Evolutionary conservation across 1,284 basidiomycete species (phyloP), one percentile per base, ranked within the genome.

Genomic region (Pisolithus thermaeus): DNA sequence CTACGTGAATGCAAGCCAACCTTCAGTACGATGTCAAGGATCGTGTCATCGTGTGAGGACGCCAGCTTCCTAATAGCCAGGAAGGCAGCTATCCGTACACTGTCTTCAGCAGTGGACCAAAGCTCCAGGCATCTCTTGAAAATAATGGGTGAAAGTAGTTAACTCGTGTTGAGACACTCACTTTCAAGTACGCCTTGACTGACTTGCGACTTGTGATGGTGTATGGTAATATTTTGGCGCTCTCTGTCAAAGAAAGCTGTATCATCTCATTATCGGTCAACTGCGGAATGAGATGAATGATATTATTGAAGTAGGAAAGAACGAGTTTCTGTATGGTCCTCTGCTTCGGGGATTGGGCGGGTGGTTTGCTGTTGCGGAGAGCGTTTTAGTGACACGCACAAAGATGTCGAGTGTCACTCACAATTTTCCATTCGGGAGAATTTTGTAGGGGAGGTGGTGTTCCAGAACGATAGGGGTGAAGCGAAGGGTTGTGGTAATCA

Each of bases 391-490:
- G 1, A 6, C 25, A 6, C 2, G 16, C 35, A 30, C n/a, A 51
- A 32, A n/a, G 41, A 52, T 27, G 22, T 36, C 12, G n/a, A 0
- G 39, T 64, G 7, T 9, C 7, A 72, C 89, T 49, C 61, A 94
- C 92, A 90, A 87, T 78, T 87, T 90, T 52, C 92, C 94, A 60
- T 83, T 84, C 0, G 84, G 65, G 11, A 91, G 76, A 3, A 82
- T 84, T 71, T 93, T 95, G 73, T 84, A 92, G 0, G 96, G 95
- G 38, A 90, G 77, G 64, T 97, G 94, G 62, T 95, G 85, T 52
- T 82, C 77, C 11, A 99, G 78, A 2, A 98, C 81, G 35, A 98
- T 79, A 0, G 96, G 96, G 0, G 93, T 94, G 71, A 92, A 99
- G 65, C 85, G 85, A 47, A 99, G 76, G 0, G 93, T 75, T 2